Evolutionary conservation across 192 early-diverging fungal genomes (phyloP).

Genomic region (Diversispora eburnea): DNA sequence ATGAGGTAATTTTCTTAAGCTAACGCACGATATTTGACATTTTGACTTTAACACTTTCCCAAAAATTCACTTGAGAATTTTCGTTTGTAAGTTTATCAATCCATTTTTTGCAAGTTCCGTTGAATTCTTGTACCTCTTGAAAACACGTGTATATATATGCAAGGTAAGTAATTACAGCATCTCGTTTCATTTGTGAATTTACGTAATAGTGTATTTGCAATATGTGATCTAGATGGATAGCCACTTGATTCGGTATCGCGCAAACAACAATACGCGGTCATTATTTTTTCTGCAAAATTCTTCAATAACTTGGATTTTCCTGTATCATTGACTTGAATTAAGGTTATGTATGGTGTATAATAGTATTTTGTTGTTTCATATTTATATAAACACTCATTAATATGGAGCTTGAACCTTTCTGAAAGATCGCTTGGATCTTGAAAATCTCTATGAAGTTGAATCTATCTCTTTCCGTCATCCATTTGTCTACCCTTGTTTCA

Average conservation of each 20-base stretch:
- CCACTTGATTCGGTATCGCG: not conserved
- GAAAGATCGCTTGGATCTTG: slow-evolving; percentile 11
- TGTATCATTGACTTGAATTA: slow-evolving; percentile 5
- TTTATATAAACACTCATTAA: not conserved
- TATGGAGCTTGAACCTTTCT: not conserved
- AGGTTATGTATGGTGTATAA: slow-evolving; percentile 15
- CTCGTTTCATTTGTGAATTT: slow-evolving; percentile 6
- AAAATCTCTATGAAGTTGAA: not conserved
- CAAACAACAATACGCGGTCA: slow-evolving; percentile 2
- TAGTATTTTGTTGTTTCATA: not conserved
- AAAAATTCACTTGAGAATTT: slow-evolving; percentile 17
- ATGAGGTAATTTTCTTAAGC: not conserved
- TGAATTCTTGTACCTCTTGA: slow-evolving; percentile 4
- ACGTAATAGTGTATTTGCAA: not conserved
- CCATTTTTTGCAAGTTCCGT: not conserved
- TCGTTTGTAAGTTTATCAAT: not conserved
- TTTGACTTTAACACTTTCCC: not conserved
- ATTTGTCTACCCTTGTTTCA: no score
- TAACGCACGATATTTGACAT: not conserved
- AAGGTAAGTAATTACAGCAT: not conserved
- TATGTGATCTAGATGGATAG: not conserved
- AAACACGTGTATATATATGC: slow-evolving; percentile 9
- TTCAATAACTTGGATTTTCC: slow-evolving; percentile 18
- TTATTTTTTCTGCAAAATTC: not conserved
- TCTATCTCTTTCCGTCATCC: no score